Evolutionary conservation across 805 yeast genomes (phyloP).

Genomic region (Metschnikowia reukaufii): DNA sequence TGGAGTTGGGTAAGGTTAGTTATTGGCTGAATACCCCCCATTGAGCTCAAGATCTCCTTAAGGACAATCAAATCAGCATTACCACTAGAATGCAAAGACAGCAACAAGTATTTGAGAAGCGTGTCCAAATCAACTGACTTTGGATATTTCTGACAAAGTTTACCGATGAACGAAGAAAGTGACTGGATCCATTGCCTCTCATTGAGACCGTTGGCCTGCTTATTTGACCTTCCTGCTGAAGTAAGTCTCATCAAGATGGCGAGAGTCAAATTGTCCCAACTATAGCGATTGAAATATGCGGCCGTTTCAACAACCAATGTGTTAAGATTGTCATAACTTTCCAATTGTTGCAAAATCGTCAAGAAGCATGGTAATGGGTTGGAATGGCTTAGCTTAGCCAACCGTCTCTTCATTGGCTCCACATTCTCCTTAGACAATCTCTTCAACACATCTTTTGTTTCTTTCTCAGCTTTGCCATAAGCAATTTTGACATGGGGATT

Average conservation of each 20-base stretch:
- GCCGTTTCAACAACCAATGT: constrained; percentile 76
- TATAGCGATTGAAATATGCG: constrained; percentile 66
- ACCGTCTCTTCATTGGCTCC: constrained; percentile 64
- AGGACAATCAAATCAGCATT: constrained; percentile 62
- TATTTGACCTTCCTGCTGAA: constrained; percentile 56
- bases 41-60: constrained; percentile 62
- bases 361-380: constrained; percentile 79
- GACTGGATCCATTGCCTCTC: constrained; percentile 87
- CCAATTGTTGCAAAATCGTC: constrained; percentile 76
- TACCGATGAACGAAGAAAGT: constrained; percentile 74
- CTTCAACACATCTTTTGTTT: constrained; percentile 75
- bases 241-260: constrained; percentile 72
- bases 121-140: constrained; percentile 59
- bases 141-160: constrained; percentile 57
- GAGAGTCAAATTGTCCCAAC: constrained; percentile 82
- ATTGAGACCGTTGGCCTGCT: constrained; percentile 77
- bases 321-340: constrained; percentile 86
- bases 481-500: constrained; percentile 56
- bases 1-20: constrained; percentile 67
- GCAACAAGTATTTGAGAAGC: constrained; percentile 57
- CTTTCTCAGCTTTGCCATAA: constrained; percentile 67
- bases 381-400: constrained; percentile 68
- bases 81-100: constrained; percentile 61
- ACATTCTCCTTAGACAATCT: constrained; percentile 81
- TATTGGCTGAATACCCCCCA: constrained; percentile 77